Conservation (phyloP, 495 filamentous ascomycete species). For the Penicillium soppii region DNA sequence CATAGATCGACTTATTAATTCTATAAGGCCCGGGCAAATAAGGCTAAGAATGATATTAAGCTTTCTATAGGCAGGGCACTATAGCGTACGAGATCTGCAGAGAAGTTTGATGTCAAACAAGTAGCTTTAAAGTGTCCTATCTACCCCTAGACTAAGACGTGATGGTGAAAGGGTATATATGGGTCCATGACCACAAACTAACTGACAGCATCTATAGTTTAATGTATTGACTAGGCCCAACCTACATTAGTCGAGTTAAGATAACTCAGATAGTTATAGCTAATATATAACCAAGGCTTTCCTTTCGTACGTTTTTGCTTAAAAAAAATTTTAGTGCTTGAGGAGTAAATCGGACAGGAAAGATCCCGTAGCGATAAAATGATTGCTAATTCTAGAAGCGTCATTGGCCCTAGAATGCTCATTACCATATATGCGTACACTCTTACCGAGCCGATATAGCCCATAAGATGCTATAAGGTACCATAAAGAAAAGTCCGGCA, state of each 20-base stretch:
- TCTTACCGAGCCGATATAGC: constrained; percentile 4
- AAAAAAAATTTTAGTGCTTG: constrained; percentile 19
- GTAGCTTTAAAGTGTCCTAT: constrained; percentile 23
- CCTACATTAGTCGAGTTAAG: constrained; percentile 23
- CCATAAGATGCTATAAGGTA: constrained; percentile 22
- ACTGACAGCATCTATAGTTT: constrained; percentile 38
- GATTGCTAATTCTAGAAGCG: constrained; percentile 13
- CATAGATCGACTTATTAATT: constrained; percentile 22
- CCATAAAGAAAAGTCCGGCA: constrained; percentile 23
- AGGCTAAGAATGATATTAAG: constrained; percentile 15
- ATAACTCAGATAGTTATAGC: constrained; percentile 18
- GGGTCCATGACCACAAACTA: constrained; percentile 29
- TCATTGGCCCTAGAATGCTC: constrained; percentile 22
- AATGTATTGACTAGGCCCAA: constrained; percentile 39
- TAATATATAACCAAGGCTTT: background rate
- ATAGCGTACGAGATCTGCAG: constrained; percentile 10
- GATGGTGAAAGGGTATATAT: constrained; percentile 41
- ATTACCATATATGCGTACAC: constrained; percentile 29
- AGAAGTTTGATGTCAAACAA: constrained; percentile 18
- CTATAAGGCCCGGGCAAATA: constrained; percentile 33
- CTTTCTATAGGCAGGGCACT: background rate
- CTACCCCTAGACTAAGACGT: constrained; percentile 29
- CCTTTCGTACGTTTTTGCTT: constrained; percentile 10
- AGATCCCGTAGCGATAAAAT: constrained; percentile 25
- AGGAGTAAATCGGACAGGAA: constrained; percentile 17